Evolutionary conservation across 1,139 yeast genomes (phyloP), one percentile per base, ranked within the genome.

Genomic region (Magnusiomyces sp.): DNA sequence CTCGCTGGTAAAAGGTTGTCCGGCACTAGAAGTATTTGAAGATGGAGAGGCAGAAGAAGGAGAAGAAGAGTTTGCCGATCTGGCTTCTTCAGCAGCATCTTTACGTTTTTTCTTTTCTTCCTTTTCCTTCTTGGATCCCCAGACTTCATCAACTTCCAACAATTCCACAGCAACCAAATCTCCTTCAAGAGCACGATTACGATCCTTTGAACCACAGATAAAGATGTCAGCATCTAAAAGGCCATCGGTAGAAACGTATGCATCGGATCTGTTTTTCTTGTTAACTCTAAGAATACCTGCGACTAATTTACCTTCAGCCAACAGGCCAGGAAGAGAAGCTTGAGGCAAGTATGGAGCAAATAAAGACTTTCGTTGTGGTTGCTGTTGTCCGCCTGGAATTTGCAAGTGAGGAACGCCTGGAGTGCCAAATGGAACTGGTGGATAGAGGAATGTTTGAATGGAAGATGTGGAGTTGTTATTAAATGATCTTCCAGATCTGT

Each of bases 181-280:
- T 50, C 97, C 97, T 69, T 92, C 98, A 49, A 92, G 73, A 10
- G 98, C 97, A 64, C 98, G 81, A 68, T 92, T 92, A 65, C 98
- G 86, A 68, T 92, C 98, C 66, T 92, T 92, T n/a, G 97, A 90
- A 11, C 98, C 98, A 71, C 97, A 94, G 58, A 92, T 92, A 64
- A 89, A 92, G 55, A 92, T 88, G 67, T 92, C 98, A 0, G 97
- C 95, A 68, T 92, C 98, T 56, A 92, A 74, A 43, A 90, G 76
- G 2, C 97, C 97, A 64, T 90, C 97, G 0, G 97, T 92, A 3
- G 97, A 83, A 16, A 92, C 97, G 68, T 94, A 92, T 1, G 98
- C 98, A 68, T 92, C 98, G 0, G 96, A 87, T 61, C 98, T 78
- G 66, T 92, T 92, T 69, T 92, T 92, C 65, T 89, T 89, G 69